Conservation (phyloP, 176 grass and related monocot genomes). For the Carex parvula region DNA sequence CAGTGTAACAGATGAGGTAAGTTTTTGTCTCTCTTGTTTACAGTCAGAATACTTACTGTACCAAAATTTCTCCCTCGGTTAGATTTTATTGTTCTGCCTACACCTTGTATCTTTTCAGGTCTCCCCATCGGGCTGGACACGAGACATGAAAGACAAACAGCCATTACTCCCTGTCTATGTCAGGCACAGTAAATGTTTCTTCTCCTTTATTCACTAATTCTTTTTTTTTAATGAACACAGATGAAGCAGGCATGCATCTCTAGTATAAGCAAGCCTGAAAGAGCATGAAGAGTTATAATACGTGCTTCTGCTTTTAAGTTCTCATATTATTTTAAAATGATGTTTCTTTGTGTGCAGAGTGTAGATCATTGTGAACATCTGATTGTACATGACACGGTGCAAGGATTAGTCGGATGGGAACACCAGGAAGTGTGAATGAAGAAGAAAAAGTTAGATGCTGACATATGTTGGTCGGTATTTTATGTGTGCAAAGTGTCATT, state of each 20-base stretch:
- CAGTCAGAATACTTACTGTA: not conserved
- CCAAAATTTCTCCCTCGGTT: not conserved
- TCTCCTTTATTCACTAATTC: too few species aligned
- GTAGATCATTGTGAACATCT: not conserved
- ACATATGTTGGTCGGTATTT: not conserved
- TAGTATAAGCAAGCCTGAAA: not conserved
- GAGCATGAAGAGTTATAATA: not conserved
- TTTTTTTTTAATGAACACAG: not conserved
- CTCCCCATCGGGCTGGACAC: slow-evolving; percentile 41
- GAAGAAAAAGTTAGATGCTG: not conserved
- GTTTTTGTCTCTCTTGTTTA: not conserved
- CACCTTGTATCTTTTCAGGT: slow-evolving; percentile 34
- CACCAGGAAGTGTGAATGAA: not conserved
- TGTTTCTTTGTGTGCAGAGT: not conserved
- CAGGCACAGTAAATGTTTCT: slow-evolving; percentile 24
- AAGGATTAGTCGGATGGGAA: not conserved
- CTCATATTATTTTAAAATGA: not conserved
- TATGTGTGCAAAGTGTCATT: not conserved
- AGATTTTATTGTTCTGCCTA: not conserved
- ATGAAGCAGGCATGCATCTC: not conserved
- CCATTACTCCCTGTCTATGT: slow-evolving; percentile 74
- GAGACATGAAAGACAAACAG: slow-evolving; percentile 68
- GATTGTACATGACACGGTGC: not conserved
- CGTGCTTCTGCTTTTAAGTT: not conserved
- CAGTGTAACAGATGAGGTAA: slow-evolving; percentile 65